Base-by-base conservation (phyloP, 2,329 filamentous ascomycete genomes). In the Cladosporium velox region DNA sequence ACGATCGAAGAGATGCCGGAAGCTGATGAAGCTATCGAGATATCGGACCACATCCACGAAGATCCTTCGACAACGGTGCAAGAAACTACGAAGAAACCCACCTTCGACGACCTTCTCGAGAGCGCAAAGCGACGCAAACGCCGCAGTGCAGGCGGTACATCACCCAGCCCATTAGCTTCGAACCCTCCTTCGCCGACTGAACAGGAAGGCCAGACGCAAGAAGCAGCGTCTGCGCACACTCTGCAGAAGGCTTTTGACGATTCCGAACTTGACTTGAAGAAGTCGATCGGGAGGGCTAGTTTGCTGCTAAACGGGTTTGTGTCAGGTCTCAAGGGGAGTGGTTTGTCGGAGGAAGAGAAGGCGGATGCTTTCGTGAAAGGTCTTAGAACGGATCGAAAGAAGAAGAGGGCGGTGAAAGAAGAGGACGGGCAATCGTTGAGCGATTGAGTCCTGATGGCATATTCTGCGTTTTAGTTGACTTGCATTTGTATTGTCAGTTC, bases 51-150 rank as follows among this genome's bases (percentile, higher is more conserved):
- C 47, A 26, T 34, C 5, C 59, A 52, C 34, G 47, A 32, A 30
- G 44, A 54, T 14, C 3, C 32, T 14, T 30, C 55, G 4, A 15
- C 59, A 6, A 61, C 18, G 11, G 65, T 64, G 0, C 69, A 70
- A 57, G 68, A 69, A 14, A 67, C 70, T 1, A 72, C 72, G 2
- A 67, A 66, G n/a, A 70, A 68, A n/a, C 69, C 72, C 2, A 70
- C 69, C 4, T 70, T 74, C 70, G 68, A 72, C 51, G 74, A 74
- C 54, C 58, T 76, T 1, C 64, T 74, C 4, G 70, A 70, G 24
- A 72, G 69, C 52, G 72, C 68, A 18, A 72, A 74, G 55, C 66
- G 74, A 3, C 66, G 74, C 2, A 76, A 75, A 59, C 69, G 72
- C 5, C 68, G 69, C 35, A 72, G 69, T 51, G 68, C 67, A 2